phyloP scores from a whole-genome alignment of 768 basidiomycete genomes.

The Amanita phalloides region DNA sequence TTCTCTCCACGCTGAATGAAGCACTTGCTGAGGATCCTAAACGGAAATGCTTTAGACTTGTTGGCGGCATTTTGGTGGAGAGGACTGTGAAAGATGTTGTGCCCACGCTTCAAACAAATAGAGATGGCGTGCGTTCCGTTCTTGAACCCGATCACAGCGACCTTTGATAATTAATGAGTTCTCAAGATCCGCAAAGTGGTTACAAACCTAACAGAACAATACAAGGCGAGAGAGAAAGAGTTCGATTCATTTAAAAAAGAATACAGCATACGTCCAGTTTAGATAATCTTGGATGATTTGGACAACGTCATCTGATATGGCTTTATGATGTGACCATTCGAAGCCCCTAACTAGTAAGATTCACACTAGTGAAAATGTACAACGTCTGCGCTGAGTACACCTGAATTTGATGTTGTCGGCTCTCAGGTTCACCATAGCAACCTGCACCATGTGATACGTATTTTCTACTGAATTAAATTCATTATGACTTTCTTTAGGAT shows the following conservation, averaged over 20 bases:
- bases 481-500: neutral
- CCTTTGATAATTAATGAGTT: constrained; percentile 9
- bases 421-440: neutral
- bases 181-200: constrained; percentile 76
- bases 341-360: neutral
- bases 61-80: constrained; percentile 93
- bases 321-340: neutral
- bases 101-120: constrained; percentile 82
- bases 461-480: neutral
- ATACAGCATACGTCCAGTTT: constrained; percentile 56
- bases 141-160: neutral
- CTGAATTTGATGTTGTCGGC: neutral
- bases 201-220: constrained; percentile 68
- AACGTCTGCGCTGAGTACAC: too few relatives aligned
- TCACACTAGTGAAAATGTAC: neutral
- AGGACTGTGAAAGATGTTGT: constrained; percentile 92
- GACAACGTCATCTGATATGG: neutral
- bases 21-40: constrained; percentile 73
- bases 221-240: constrained; percentile 81
- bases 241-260: constrained; percentile 73
- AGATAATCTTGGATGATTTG: neutral
- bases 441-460: neutral
- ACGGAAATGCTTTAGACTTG: constrained; percentile 92
- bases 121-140: constrained; percentile 58
- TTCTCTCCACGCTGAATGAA: constrained; percentile 80